A percentile compares a stretch with the other conserved stretches of the same genome.
phyloP scores from a whole-genome alignment of 495 filamentous ascomycete genomes.

The Xylaria curta region DNA sequence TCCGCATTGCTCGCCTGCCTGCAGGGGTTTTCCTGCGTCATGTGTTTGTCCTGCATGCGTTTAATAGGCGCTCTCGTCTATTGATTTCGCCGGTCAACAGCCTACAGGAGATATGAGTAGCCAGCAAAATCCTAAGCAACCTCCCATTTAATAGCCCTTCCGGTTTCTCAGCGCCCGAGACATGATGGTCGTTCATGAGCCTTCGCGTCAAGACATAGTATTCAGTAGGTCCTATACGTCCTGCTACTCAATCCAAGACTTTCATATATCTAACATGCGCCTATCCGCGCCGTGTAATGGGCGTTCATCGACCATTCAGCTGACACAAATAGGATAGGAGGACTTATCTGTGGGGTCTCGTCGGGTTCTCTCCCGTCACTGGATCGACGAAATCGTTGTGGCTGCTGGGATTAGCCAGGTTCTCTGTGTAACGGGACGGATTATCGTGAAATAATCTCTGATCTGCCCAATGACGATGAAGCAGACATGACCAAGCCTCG shows the following conservation, averaged over 20 bases:
- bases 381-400: not conserved
- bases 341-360: not conserved
- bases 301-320: not conserved
- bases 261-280: not conserved
- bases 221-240: not conserved
- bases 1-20: conserved; percentile 2
- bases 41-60: not conserved
- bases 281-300: not conserved
- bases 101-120: conserved; percentile 1
- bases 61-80: conserved; percentile 5
- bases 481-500: conserved; percentile 1
- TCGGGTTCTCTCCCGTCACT: not conserved
- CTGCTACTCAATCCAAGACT: not conserved
- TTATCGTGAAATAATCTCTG: conserved; percentile 15
- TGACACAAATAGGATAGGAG: conserved; percentile 11
- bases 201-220: not conserved
- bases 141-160: not conserved
- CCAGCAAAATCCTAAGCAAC: not conserved
- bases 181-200: not conserved
- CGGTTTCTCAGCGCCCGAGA: not conserved
- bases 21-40: conserved; percentile 6
- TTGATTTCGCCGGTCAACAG: not conserved
- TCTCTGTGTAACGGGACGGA: conserved; percentile 19
- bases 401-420: conserved; percentile 9
- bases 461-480: not conserved